Evolutionary conservation across 768 basidiomycete genomes (phyloP).

Genomic region (Chalciporus chontae): DNA sequence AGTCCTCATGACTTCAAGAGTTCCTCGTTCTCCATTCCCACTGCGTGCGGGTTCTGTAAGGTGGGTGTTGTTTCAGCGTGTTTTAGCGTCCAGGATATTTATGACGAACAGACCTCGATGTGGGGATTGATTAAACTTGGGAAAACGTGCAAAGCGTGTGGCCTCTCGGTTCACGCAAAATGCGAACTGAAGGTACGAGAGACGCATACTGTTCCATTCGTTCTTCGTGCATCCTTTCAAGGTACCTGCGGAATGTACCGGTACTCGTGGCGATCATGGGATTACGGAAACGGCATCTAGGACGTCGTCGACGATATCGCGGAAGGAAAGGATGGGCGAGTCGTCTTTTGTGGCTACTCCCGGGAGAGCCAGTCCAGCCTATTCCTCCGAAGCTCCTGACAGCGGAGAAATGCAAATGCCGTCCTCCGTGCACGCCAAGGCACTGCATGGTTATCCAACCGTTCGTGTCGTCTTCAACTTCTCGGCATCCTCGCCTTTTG

Average conservation of each 20-base stretch:
- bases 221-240: constrained; percentile 26
- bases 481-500: constrained; percentile 70
- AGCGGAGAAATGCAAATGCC: constrained; percentile 39
- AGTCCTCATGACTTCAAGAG: constrained; percentile 80
- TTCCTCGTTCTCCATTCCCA: constrained; percentile 83
- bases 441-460: constrained; percentile 39
- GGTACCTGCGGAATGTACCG: constrained; percentile 71
- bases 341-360: constrained; percentile 6
- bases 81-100: neutral
- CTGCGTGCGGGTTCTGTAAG: constrained; percentile 79
- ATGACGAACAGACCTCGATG: constrained; percentile 58
- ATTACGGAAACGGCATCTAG: constrained; percentile 27
- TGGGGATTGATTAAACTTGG: constrained; percentile 88
- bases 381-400: constrained; percentile 9
- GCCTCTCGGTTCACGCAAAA: constrained; percentile 76
- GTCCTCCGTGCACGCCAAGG: constrained; percentile 47
- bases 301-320: constrained; percentile 33
- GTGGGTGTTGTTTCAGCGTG: constrained; percentile 33
- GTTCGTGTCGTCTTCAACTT: constrained; percentile 76
- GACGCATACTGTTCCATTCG: constrained; percentile 3
- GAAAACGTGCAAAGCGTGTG: constrained; percentile 77
- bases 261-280: constrained; percentile 26
- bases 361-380: constrained; percentile 1
- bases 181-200: constrained; percentile 75
- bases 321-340: constrained; percentile 26